Percentiles rank a stretch among this genome's conserved stretches.
Evolutionary conservation across 2,329 filamentous ascomycete genomes (phyloP).

Genomic region (Alternaria sp.): DNA sequence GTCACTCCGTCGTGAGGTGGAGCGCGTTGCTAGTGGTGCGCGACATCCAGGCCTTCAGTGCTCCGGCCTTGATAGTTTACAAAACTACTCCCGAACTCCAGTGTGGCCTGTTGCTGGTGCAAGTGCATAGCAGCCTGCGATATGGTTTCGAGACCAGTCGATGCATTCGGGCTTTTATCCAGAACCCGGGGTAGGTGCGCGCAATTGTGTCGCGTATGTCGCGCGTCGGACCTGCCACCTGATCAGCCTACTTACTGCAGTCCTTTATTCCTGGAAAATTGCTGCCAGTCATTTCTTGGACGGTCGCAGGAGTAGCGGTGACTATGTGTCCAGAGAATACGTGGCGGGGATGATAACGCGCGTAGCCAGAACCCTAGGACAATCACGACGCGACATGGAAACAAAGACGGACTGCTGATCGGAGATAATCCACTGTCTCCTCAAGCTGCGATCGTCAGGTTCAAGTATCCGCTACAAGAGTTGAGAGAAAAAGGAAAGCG

Average conservation of each 20-base stretch:
- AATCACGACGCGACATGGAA: neutral
- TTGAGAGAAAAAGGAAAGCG: neutral
- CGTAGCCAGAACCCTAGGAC: neutral
- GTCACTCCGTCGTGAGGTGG: neutral
- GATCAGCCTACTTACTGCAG: neutral
- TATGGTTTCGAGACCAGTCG: neutral
- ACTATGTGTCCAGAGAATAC: conserved; percentile 13
- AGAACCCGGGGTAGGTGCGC: conserved; percentile 1
- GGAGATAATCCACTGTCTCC: neutral
- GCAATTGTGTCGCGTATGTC: neutral
- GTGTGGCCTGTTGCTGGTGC: neutral
- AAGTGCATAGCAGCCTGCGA: neutral
- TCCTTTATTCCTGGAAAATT: neutral
- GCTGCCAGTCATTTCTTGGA: neutral
- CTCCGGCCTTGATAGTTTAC: neutral
- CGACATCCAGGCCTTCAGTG: neutral
- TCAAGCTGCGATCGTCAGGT: neutral
- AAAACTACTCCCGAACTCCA: neutral
- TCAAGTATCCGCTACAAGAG: neutral
- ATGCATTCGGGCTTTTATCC: neutral
- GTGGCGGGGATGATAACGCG: neutral
- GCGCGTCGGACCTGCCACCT: neutral
- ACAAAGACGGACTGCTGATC: neutral
- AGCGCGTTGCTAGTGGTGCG: neutral
- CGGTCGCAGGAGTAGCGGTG: neutral